Percentiles rank a stretch among this genome's conserved stretches.
These are phyloP conservation scores for Stipa capillata DNA, from an alignment of 176 grass and related monocot species.

Conservation along the genomic window DNA sequence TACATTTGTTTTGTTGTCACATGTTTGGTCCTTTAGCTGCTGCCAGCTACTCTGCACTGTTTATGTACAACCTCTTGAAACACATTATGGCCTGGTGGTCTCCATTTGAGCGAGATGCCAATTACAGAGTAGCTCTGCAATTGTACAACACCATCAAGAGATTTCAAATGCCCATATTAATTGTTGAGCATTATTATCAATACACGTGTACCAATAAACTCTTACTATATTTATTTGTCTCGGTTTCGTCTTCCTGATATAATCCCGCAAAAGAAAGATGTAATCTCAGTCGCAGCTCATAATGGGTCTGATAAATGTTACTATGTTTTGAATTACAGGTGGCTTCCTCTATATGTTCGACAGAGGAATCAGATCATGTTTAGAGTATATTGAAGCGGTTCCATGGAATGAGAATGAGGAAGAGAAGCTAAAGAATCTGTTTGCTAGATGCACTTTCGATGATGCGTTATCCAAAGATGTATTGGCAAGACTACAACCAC, in stretches of 20 bases:
- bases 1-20: neutral
- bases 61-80: neutral
- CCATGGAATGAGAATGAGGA: constrained; percentile 88
- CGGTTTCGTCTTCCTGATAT: neutral
- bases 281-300: neutral
- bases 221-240: too few relatives aligned
- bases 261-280: neutral
- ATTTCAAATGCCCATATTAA: neutral
- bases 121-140: neutral
- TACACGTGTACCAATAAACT: neutral
- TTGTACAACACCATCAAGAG: neutral
- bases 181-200: neutral
- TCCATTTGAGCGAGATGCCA: neutral
- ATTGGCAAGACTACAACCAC: constrained; percentile 47
- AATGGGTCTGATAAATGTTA: too few relatives aligned
- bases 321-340: too few relatives aligned
- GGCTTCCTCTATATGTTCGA: constrained; percentile 30
- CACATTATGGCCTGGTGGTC: neutral
- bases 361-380: constrained; percentile 70
- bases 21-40: neutral
- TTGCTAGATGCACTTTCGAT: constrained; percentile 50
- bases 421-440: constrained; percentile 64
- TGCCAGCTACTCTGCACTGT: neutral
- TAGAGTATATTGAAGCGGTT: constrained; percentile 76
- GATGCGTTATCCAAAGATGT: constrained; percentile 56